Percentiles rank a stretch among this genome's conserved stretches.
These are phyloP conservation scores for Alternaria brassicicola DNA, from an alignment of 2,329 filamentous ascomycete species.

Conservation along the genomic window DNA sequence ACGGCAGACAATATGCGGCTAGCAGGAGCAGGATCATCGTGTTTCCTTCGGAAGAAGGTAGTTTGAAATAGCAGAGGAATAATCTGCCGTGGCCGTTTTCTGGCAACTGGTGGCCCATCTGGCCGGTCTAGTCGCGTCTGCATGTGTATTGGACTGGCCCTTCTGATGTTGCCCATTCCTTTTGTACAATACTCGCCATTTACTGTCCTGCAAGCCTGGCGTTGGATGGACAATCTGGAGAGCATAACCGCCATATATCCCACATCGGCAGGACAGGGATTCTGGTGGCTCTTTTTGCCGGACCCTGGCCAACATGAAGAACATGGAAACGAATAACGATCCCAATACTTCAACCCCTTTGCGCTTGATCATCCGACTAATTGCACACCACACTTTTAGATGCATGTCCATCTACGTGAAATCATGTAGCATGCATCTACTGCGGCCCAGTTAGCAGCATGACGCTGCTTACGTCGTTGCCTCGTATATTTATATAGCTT, in stretches of 20 bases:
- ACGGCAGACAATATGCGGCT: not conserved
- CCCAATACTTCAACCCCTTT: not conserved
- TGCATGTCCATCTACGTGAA: not conserved
- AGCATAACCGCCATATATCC: constrained; percentile 25
- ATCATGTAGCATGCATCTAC: not conserved
- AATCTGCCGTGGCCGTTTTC: not conserved
- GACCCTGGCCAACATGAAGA: constrained; percentile 19
- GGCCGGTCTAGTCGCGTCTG: not conserved
- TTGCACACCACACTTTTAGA: not conserved
- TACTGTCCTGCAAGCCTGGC: constrained; percentile 22
- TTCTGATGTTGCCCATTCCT: constrained; percentile 3
- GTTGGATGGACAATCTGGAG: constrained; percentile 27
- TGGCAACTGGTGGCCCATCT: not conserved
- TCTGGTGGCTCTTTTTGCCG: constrained; percentile 6
- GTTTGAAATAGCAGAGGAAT: constrained; percentile 1
- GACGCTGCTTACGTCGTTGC: not conserved
- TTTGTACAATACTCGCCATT: constrained; percentile 21
- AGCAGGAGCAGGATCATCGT: not conserved
- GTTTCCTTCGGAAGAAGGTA: not conserved
- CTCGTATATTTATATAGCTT: not conserved
- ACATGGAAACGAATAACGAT: constrained; percentile 28
- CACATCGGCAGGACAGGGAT: constrained; percentile 17
- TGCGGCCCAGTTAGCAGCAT: not conserved
- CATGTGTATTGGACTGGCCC: not conserved
- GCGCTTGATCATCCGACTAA: not conserved